Evolutionary conservation across 2,329 filamentous ascomycete species (phyloP), one percentile per base, ranked within the genome.

Genomic region (Aureobasidium sp.): DNA sequence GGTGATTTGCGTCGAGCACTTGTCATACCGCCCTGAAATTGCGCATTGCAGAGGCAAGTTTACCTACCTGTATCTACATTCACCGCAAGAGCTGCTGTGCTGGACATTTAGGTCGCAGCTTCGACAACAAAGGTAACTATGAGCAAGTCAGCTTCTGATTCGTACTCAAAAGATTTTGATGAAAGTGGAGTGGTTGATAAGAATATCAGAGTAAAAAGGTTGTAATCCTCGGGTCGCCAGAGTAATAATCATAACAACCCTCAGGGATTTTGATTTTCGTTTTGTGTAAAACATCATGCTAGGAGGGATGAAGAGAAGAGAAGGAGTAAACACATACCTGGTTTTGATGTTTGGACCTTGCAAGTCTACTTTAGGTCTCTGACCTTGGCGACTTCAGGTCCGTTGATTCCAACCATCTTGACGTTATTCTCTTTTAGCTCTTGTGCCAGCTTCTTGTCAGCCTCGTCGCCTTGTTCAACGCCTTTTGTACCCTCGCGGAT

Each of bases 401-500:
- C 80, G 40, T 82, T 77, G 63, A 82, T 74, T 60, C 75, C 77
- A 47, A 94, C 80, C 57, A 94, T 76, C 49, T 70, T 75, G 37
- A 93, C 85, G 0, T 88, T 89, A 14, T 74, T 76, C 44, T 72
- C 74, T 64, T 78, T 73, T 65, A 94, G 77, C 57, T 83, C 82
- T 60, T 69, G 68, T 68, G 79, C 82, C 2, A 78, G 39, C 35
- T 48, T 79, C 6, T 75, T 74, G 0, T 66, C 35, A 77, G 77
- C 88, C 88, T 91, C 37, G 71, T 73, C 39, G 1, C 71, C 78
- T 8, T 81, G 78, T 72, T 88, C 82, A 1, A 97, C 91, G 5
- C 89, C 82, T 71, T 80, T 85, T 5, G 89, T 92, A 9, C 81
- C 91, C 69, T 97, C 90, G 68, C 87, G 84, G 3, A 97, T 78